Conservation (phyloP, 2,329 filamentous ascomycete species). For the Periglandula ipomoeae region DNA sequence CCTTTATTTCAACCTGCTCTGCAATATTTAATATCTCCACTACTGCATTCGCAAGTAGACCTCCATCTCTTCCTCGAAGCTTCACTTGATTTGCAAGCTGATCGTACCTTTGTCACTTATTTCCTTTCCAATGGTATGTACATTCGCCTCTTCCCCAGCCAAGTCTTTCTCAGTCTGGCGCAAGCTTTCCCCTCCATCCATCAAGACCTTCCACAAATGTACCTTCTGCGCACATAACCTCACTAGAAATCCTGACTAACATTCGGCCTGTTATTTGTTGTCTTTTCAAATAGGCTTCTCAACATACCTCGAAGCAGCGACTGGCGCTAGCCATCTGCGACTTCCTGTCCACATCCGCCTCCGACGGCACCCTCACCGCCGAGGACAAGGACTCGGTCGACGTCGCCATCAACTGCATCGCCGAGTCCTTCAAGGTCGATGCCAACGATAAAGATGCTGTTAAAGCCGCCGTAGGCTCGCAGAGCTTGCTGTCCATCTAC, state of each 20-base stretch:
- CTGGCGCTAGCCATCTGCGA: constrained; percentile 96
- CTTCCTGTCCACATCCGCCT: constrained; percentile 76
- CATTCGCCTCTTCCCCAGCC: too few species aligned
- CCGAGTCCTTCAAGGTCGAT: constrained; percentile 92
- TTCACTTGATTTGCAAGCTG: neutral
- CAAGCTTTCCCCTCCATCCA: too few species aligned
- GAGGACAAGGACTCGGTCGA: constrained; percentile 94
- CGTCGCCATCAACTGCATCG: constrained; percentile 88
- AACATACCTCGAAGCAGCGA: constrained; percentile 58
- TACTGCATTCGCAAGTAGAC: neutral
- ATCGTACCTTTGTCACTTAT: neutral
- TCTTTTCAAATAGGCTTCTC: constrained; percentile 20
- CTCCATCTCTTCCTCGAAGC: neutral
- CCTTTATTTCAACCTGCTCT: neutral
- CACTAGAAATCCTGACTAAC: neutral
- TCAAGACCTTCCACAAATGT: too few species aligned
- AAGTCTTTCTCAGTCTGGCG: too few species aligned
- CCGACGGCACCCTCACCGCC: constrained; percentile 76
- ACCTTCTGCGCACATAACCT: too few species aligned
- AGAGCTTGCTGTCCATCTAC: constrained; percentile 87
- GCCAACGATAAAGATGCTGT: constrained; percentile 65
- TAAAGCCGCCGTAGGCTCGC: constrained; percentile 68
- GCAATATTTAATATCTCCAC: neutral
- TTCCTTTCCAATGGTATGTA: constrained; percentile 6
- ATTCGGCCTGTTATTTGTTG: neutral